Evolutionary conservation across 1,139 yeast species (phyloP).

Genomic region (Diutina ranongensis): DNA sequence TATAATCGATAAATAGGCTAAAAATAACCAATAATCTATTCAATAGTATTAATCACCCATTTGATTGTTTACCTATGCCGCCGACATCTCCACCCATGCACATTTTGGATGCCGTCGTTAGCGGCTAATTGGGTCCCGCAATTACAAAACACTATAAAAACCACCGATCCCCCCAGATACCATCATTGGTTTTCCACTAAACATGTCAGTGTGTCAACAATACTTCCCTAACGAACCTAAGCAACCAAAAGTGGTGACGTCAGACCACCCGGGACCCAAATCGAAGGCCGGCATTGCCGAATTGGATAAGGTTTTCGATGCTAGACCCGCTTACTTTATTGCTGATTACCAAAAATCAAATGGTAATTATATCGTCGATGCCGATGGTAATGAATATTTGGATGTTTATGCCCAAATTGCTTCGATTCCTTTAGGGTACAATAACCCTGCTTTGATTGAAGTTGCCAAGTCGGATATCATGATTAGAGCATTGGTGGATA

Average conservation of each 20-base stretch:
- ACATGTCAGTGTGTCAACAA: conserved; percentile 34
- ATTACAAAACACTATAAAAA: neutral
- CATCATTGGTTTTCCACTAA: neutral
- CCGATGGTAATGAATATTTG: conserved; percentile 54
- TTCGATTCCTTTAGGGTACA: conserved; percentile 69
- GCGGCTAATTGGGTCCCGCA: neutral
- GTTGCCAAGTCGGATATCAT: conserved; percentile 54
- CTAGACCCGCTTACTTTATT: conserved; percentile 55
- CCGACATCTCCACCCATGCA: neutral
- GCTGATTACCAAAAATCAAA: conserved; percentile 57
- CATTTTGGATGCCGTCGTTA: neutral
- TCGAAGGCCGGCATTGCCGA: conserved; percentile 33
- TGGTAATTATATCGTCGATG: conserved; percentile 66
- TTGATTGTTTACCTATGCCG: neutral
- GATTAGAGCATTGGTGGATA: conserved; percentile 57
- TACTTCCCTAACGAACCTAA: conserved; percentile 63
- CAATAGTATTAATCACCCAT: too few relatives aligned
- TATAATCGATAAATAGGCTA: too few relatives aligned
- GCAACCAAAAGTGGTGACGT: conserved; percentile 41
- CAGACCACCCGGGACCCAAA: conserved; percentile 52
- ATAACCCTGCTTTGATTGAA: conserved; percentile 55
- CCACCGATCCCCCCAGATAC: neutral
- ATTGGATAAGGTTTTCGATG: conserved; percentile 47
- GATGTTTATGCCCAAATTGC: conserved; percentile 75
- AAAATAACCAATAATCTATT: too few relatives aligned